Conservation (phyloP, 345 rosid species). For the Citrus reticulata region DNA sequence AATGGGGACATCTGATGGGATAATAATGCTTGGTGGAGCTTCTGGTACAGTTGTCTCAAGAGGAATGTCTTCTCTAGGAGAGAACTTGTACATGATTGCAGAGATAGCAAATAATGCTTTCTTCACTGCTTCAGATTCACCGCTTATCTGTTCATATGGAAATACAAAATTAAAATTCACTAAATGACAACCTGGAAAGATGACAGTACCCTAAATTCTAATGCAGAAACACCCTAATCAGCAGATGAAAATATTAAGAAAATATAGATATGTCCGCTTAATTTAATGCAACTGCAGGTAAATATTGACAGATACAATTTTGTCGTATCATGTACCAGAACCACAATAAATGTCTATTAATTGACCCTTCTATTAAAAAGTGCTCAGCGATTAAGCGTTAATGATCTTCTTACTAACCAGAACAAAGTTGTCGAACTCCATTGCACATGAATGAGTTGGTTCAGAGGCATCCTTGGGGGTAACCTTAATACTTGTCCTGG, state of each 20-base stretch:
- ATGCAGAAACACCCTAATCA: background rate
- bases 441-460: slow-evolving; percentile 83
- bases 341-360: background rate
- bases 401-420: slow-evolving; percentile 40
- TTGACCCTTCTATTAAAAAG: background rate
- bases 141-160: slow-evolving; percentile 52
- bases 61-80: slow-evolving; percentile 83
- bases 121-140: slow-evolving; percentile 74
- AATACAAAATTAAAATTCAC: slow-evolving; percentile 3
- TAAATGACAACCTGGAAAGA: background rate
- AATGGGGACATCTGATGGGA: slow-evolving; percentile 82
- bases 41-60: slow-evolving; percentile 71
- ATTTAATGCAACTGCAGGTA: background rate
- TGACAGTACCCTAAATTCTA: background rate
- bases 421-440: slow-evolving; percentile 89
- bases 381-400: background rate
- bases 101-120: slow-evolving; percentile 84
- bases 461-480: slow-evolving; percentile 74
- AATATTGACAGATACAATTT: background rate
- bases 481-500: slow-evolving; percentile 62
- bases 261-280: background rate
- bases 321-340: background rate
- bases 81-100: slow-evolving; percentile 82
- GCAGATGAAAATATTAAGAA: background rate
- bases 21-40: slow-evolving; percentile 66